Conservation (phyloP, 805 yeast genomes). For the Ogataea thermomethanolica region DNA sequence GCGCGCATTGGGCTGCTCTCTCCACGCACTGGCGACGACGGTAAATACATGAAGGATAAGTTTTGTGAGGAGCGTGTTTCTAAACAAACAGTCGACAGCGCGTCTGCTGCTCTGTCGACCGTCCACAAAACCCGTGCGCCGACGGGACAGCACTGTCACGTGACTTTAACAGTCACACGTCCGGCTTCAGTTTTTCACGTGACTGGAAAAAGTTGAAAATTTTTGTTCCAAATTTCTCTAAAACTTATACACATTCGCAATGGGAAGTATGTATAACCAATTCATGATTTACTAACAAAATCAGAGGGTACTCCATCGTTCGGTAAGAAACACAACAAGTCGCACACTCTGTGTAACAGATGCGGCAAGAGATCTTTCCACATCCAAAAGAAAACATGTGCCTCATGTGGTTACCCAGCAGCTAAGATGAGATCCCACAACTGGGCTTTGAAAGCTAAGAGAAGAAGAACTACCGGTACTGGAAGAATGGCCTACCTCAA, state of each 20-base stretch:
- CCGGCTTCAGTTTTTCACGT: constrained; percentile 4
- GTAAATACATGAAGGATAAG: constrained; percentile 22
- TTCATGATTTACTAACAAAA: constrained; percentile 24
- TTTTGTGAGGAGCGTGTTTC: constrained; percentile 11
- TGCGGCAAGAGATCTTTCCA: constrained; percentile 99
- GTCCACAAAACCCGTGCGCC: constrained; percentile 2
- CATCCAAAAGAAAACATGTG: constrained; percentile 97
- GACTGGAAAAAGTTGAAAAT: constrained; percentile 10
- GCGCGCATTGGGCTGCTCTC: constrained; percentile 7
- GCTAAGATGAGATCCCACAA: constrained; percentile 98
- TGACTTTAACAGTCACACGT: constrained; percentile 9
- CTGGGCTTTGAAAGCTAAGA: constrained; percentile 99
- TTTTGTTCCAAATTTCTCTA: constrained; percentile 13
- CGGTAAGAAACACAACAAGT: constrained; percentile 99
- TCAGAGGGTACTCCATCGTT: constrained; percentile 99
- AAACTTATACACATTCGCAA: constrained; percentile 39
- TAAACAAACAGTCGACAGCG: constrained; percentile 12
- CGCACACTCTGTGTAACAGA: constrained; percentile 98
- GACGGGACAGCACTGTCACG: background rate
- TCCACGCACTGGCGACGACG: constrained; percentile 32
- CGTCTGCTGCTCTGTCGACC: constrained; percentile 1
- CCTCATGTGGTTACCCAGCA: constrained; percentile 99
- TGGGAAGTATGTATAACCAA: constrained; percentile 65
- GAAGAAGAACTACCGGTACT: constrained; percentile 99
- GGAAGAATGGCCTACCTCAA: constrained; percentile 99